These are phyloP conservation scores for Chalaropsis ovoidea DNA, from an alignment of 2,329 filamentous ascomycete genomes.

Conservation along the genomic window DNA sequence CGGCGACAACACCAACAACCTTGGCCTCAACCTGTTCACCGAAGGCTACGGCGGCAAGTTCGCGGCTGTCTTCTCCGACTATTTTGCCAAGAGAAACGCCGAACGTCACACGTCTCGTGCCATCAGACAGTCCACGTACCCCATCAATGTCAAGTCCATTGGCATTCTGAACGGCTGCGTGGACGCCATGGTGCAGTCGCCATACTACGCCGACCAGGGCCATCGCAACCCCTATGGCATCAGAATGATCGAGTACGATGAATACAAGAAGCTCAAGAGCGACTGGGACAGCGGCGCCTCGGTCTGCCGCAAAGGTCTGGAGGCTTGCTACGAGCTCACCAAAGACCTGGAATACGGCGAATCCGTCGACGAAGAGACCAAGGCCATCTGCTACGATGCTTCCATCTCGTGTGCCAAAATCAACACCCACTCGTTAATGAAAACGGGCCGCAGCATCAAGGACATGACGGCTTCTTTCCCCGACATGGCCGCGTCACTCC, in stretches of 20 bases:
- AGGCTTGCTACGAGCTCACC: conserved; percentile 30
- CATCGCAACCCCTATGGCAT: conserved; percentile 58
- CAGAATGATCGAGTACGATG: conserved; percentile 38
- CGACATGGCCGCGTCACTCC: conserved; percentile 53
- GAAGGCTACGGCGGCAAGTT: conserved; percentile 65
- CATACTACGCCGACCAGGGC: conserved; percentile 48
- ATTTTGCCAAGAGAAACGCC: conserved; percentile 53
- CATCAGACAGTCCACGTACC: conserved; percentile 14
- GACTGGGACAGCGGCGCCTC: conserved; percentile 28
- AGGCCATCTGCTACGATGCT: conserved; percentile 28
- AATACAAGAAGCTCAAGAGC: not conserved
- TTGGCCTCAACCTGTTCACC: conserved; percentile 49
- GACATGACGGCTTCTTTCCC: conserved; percentile 47
- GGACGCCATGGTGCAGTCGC: conserved; percentile 52
- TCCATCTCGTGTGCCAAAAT: conserved; percentile 25
- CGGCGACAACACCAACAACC: not conserved
- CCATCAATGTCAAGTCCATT: conserved; percentile 46
- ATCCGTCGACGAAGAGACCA: conserved; percentile 30
- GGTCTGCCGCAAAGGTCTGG: not conserved
- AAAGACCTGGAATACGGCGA: conserved; percentile 35
- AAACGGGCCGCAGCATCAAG: conserved; percentile 47
- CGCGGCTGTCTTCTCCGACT: conserved; percentile 52
- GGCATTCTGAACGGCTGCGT: conserved; percentile 64
- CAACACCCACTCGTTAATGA: not conserved
- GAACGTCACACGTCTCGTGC: conserved; percentile 28